Base-by-base conservation (phyloP, 2,329 filamentous ascomycete species). In the Exophiala sp. region DNA sequence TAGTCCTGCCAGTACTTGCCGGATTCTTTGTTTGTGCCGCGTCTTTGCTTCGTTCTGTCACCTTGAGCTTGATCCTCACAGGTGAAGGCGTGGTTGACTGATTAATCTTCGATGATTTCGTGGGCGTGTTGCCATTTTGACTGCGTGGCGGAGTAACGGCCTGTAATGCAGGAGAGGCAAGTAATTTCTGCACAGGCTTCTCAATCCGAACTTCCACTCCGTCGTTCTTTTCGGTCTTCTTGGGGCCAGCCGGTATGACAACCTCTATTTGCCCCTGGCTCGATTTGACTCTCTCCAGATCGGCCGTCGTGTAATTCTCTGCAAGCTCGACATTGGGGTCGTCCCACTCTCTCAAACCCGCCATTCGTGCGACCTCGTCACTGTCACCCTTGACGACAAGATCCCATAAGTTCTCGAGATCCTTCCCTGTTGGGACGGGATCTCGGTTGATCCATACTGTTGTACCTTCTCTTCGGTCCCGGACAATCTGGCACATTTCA, bases 391-490 rank as follows among this genome's bases (percentile, higher is more conserved):
- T 85, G 34, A 99, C 87, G 14, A 97, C 84, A 56, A 96, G 74
- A 70, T 99, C 94, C 87, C 91, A 99, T 65, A 89, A 91, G 59
- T 95, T 87, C 67, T 92, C 91, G 59, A 97, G 86, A 54, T 96
- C 91, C 60, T 83, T 85, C 16, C 88, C 87, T 40, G 85, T 81
- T 1, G 94, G 94, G 61, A 90, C 88, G 0, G 88, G 79, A 56
- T 96, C 91, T 50, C 90, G 83, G 71, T 97, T 97, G 72, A 99
- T 89, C 90, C 92, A 99, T 46, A 95, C 86, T 0, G 91, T 90
- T 54, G 96, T 82, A 1, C 92, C 91, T 63, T 95, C 88, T 61
- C 83, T 84, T 50, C 90, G 84, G 64, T 86, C 84, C 57, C 91
- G 82, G n/a, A 95, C 89, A 32, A 90, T 86, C 46, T 86, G 84